These are phyloP conservation scores for Tirmania nivea DNA, from an alignment of 495 filamentous ascomycete genomes.

Conservation along the genomic window DNA sequence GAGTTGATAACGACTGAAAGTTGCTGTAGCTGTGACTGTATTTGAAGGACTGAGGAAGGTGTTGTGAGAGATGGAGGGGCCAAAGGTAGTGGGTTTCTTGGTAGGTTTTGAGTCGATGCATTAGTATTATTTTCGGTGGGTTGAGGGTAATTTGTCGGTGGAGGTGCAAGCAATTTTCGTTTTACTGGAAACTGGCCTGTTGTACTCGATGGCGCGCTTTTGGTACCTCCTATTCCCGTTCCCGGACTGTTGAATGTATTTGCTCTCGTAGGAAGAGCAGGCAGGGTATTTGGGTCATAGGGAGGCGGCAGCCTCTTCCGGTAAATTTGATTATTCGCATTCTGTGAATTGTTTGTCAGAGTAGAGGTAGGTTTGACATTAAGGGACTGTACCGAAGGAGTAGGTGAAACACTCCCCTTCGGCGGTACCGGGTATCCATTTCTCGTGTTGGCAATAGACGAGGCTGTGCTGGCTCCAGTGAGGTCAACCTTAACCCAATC, in stretches of 20 bases:
- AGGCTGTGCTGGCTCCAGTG: slow-evolving; percentile 26
- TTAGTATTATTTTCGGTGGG: too few species aligned
- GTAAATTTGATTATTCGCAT: slow-evolving; percentile 5
- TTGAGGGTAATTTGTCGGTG: too few species aligned
- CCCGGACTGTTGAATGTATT: not conserved
- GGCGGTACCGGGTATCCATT: not conserved
- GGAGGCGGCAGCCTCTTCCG: slow-evolving; percentile 33
- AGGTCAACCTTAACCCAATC: slow-evolving; percentile 55
- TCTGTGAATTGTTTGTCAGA: not conserved
- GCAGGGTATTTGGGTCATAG: slow-evolving; percentile 27
- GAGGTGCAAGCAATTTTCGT: too few species aligned
- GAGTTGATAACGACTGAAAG: too few species aligned
- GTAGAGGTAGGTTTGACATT: slow-evolving; percentile 4
- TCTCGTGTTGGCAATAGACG: slow-evolving; percentile 13
- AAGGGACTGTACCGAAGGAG: slow-evolving; percentile 16
- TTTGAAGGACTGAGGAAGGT: too few species aligned
- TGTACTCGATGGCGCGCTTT: too few species aligned
- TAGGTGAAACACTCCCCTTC: slow-evolving; percentile 15
- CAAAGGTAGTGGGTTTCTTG: too few species aligned
- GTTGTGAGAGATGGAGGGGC: too few species aligned
- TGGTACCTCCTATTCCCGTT: too few species aligned
- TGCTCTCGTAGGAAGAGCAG: slow-evolving; percentile 2
- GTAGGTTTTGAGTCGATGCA: too few species aligned
- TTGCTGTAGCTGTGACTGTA: too few species aligned
- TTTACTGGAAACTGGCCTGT: too few species aligned